Conservation (phyloP, 768 basidiomycete genomes). For the Termitomyces sp. region DNA sequence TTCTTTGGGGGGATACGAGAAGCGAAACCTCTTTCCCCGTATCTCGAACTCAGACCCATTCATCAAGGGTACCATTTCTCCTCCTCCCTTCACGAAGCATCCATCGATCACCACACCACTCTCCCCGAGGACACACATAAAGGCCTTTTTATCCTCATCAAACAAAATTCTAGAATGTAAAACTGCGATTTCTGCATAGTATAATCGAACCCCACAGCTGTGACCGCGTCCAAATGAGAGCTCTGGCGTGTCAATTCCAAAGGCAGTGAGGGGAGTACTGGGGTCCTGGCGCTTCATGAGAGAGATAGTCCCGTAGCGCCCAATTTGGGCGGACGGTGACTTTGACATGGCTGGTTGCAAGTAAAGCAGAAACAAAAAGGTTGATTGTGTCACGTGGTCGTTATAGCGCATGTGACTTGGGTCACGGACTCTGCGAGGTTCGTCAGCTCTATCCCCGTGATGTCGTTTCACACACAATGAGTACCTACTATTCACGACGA, state of each 20-base stretch:
- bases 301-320: slow-evolving; percentile 44
- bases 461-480: too few relatives aligned
- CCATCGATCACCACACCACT: slow-evolving; percentile 59
- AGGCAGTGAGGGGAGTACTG: slow-evolving; percentile 50
- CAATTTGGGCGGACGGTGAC: slow-evolving; percentile 33
- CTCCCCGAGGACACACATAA: slow-evolving; percentile 55
- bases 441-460: too few relatives aligned
- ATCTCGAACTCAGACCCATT: slow-evolving; percentile 68
- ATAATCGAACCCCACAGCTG: slow-evolving; percentile 60
- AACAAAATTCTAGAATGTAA: slow-evolving; percentile 68
- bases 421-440: too few relatives aligned
- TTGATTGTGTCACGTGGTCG: neutral
- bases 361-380: neutral
- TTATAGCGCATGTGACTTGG: too few relatives aligned
- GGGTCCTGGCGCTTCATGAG: slow-evolving; percentile 51
- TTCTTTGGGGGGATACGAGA: too few relatives aligned
- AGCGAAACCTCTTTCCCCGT: slow-evolving; percentile 29
- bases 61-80: slow-evolving; percentile 46
- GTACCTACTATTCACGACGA: too few relatives aligned
- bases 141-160: slow-evolving; percentile 67
- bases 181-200: slow-evolving; percentile 57
- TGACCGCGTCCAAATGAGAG: slow-evolving; percentile 67
- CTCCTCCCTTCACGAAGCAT: slow-evolving; percentile 42
- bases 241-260: slow-evolving; percentile 64
- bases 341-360: neutral